These are phyloP conservation scores for Eucalyptus sideroxylon DNA, from an alignment of 345 rosid genomes.

Conservation along the genomic window DNA sequence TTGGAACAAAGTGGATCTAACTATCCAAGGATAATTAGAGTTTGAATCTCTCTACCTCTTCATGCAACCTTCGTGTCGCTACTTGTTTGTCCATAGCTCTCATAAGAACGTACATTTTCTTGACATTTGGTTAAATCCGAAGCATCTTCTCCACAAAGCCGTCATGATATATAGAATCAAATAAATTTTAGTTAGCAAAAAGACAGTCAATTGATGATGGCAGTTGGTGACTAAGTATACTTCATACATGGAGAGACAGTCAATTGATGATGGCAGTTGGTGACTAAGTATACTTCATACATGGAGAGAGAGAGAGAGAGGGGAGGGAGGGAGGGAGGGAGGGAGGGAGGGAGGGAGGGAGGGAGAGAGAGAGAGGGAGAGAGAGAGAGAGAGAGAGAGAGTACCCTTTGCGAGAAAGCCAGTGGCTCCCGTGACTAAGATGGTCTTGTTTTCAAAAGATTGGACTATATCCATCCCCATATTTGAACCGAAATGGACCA, in stretches of 20 bases:
- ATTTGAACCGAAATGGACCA: too few relatives aligned
- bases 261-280: not conserved
- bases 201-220: not conserved
- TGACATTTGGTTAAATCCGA: too few relatives aligned
- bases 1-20: not conserved
- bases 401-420: not conserved
- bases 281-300: not conserved
- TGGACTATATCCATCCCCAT: too few relatives aligned
- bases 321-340: not conserved
- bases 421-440: not conserved
- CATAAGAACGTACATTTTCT: too few relatives aligned
- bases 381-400: not conserved
- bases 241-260: not conserved
- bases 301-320: too few relatives aligned
- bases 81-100: too few relatives aligned
- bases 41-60: not conserved
- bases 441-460: too few relatives aligned
- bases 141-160: too few relatives aligned
- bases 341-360: accelerated
- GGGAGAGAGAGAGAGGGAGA: too few relatives aligned
- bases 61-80: not conserved
- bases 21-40: not conserved
- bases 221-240: not conserved
- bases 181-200: not conserved
- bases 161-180: not conserved